Percentiles rank a stretch among this genome's conserved stretches.
Evolutionary conservation across 352 stramenopile genomes (phyloP).

Genomic region (Elongisporangium prolatum): DNA sequence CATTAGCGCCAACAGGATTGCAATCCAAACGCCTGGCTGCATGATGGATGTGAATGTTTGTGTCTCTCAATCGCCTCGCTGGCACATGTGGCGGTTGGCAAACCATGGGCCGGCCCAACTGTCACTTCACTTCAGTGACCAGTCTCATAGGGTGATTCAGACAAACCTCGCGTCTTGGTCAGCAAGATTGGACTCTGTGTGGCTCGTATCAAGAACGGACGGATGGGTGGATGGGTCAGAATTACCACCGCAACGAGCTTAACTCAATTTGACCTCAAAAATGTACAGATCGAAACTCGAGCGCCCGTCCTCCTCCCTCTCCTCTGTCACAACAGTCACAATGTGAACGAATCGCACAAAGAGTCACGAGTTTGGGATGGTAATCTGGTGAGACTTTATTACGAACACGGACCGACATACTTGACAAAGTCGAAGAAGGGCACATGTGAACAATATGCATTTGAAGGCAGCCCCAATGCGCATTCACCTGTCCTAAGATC

Average conservation of each 20-base stretch:
- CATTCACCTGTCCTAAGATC: background rate
- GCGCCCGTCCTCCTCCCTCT: background rate
- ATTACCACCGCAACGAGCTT: background rate
- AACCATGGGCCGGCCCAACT: background rate
- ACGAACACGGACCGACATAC: background rate
- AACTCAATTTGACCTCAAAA: background rate
- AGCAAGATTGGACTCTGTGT: background rate
- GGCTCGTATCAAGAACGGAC: background rate
- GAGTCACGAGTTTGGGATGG: background rate
- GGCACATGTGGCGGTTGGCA: background rate
- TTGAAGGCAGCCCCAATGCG: background rate
- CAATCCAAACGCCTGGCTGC: background rate
- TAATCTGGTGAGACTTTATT: background rate
- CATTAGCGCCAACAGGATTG: background rate
- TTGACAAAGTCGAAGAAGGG: background rate
- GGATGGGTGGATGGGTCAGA: background rate
- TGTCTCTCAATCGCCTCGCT: background rate
- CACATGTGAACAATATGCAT: background rate
- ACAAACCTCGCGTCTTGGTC: background rate
- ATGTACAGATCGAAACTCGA: background rate
- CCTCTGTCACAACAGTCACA: background rate
- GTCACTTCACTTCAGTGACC: background rate
- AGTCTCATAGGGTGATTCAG: background rate
- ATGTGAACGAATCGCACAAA: background rate
- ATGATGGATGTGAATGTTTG: background rate